Percentiles rank a stretch among this genome's conserved stretches.
Evolutionary conservation across 73 alveolate genomes (phyloP).

Genomic region (Effrenium voratum): DNA sequence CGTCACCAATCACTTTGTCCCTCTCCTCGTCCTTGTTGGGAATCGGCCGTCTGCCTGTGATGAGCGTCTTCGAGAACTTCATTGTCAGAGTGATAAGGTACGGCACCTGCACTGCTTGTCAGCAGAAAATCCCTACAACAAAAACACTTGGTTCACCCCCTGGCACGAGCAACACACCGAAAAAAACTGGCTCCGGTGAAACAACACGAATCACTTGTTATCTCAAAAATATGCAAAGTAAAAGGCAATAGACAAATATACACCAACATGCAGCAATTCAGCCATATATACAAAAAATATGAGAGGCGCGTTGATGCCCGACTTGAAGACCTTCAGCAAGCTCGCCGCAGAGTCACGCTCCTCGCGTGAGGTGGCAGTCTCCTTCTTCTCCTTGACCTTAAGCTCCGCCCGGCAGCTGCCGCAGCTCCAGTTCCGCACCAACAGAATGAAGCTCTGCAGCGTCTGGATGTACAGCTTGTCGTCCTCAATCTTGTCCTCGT

Average conservation of each 20-base stretch:
- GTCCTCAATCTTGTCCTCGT: constrained; percentile 36
- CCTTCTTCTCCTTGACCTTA: constrained; percentile 54
- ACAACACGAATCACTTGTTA: too few species aligned
- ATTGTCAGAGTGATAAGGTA: constrained; percentile 53
- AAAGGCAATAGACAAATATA: too few species aligned
- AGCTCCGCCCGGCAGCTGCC: constrained; percentile 56
- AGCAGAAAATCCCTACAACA: too few species aligned
- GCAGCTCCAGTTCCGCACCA: constrained; percentile 70
- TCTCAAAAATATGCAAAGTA: too few species aligned
- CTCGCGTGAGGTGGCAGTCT: constrained; percentile 22
- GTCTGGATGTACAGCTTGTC: constrained; percentile 28
- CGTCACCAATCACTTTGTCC: constrained; percentile 49
- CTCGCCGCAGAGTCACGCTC: constrained; percentile 47
- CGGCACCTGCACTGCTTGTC: too few species aligned
- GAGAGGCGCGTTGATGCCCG: constrained; percentile 67
- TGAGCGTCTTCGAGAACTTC: constrained; percentile 76
- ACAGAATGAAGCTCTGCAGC: constrained; percentile 47
- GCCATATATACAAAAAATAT: too few species aligned
- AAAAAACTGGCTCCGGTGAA: too few species aligned
- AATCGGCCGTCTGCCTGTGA: constrained; percentile 44
- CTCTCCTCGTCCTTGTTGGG: constrained; percentile 59
- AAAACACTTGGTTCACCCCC: too few species aligned
- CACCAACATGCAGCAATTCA: too few species aligned
- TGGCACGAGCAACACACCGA: too few species aligned
- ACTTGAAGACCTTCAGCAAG: constrained; percentile 73